These are phyloP conservation scores for Fomitopsis palustris DNA, from an alignment of 1,284 basidiomycete species.

Conservation along the genomic window DNA sequence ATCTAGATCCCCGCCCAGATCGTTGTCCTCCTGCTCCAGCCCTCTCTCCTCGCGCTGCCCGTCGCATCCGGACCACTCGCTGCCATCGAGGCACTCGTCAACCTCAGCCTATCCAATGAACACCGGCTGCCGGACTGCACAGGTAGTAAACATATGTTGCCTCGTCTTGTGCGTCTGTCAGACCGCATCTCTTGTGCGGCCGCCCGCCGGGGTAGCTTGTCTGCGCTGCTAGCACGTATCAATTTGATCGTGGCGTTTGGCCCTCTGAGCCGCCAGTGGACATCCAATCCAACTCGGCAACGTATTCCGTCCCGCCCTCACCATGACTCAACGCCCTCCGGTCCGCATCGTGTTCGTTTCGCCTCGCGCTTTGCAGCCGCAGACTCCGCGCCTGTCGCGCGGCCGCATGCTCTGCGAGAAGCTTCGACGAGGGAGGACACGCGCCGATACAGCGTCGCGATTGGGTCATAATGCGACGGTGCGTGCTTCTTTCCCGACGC, in stretches of 20 bases:
- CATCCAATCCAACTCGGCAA: background rate
- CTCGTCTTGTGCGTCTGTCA: background rate
- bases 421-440: background rate
- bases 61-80: background rate
- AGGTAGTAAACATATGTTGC: background rate
- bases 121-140: background rate
- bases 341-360: background rate
- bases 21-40: background rate
- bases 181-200: background rate
- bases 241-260: background rate
- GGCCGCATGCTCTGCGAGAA: background rate
- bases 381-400: background rate
- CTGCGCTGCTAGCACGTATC: background rate
- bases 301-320: background rate
- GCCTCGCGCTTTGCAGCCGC: background rate
- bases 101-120: too few relatives aligned
- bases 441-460: background rate
- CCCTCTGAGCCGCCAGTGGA: background rate
- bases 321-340: background rate
- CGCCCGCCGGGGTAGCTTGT: background rate
- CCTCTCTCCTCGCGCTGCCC: background rate
- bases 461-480: background rate
- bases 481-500: background rate
- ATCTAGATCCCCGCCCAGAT: background rate
- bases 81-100: too few relatives aligned